Base-by-base conservation (phyloP, 352 stramenopile genomes). In the Pythium pyrilobum region DNA sequence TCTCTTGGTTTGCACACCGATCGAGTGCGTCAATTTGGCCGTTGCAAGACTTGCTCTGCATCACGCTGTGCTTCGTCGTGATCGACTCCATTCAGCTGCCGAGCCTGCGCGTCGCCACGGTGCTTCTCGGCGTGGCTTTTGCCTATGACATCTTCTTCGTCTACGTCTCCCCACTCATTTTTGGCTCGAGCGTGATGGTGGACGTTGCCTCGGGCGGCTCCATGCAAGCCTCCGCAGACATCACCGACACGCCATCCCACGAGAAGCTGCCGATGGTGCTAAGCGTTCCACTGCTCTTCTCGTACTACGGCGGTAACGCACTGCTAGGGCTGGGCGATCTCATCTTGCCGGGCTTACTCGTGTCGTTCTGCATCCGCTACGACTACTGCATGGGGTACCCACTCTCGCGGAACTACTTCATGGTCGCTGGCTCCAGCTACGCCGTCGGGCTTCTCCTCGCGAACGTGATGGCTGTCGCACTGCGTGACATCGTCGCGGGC, bases 121-220 rank as follows among this genome's bases (percentile, higher is more conserved):
- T 82, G n/a, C 60, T 97, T 16, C 69, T 97, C 27, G 74, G 72
- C 21, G 76, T 89, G 15, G 89, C 91, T 1, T 97, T 97, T 63
- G 71, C 92, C 43, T 97, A 97, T 66, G 91, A 97, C 64, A 89
- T 97, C 25, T 97, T 97, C 64, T 97, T 97, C 69, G 89, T 97
- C 27, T 97, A 97, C 71, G 52, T 98, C 7, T 96, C 87, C 0
- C 91, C 91, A 1, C 61, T 83, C 7, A 52, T 96, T 4, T 92
- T 95, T 43, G 71, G 73, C 13, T 79, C 80, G 18, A 91, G 73
- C 28, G 81, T 98, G 23, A 98, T 98, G 91, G 78, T 97, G 20
- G 87, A 89, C 50, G 91, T 97, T 3, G 91, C 89, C 0, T 95
- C 91, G 18, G 81, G 71, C n/a, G 59, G 52, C 11, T 51, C 37